Evolutionary conservation across 148 eudicot species (phyloP).

Genomic region (Pharnaceum exiguum): DNA sequence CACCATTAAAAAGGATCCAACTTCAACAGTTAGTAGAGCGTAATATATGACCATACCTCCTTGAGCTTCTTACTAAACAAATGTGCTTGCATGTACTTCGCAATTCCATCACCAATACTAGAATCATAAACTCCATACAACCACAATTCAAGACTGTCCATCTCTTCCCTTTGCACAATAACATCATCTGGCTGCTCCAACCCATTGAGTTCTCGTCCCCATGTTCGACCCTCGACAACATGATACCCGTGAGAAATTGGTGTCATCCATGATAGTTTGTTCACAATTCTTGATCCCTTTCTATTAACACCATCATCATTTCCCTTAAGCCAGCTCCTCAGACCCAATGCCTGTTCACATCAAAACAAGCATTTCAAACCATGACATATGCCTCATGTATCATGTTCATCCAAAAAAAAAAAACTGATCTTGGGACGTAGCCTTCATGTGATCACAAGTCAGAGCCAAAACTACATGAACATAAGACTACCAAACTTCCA

Average conservation of each 20-base stretch:
- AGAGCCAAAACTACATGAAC: too few relatives aligned
- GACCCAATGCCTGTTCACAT: conserved; percentile 31
- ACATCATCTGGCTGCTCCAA: conserved; percentile 32
- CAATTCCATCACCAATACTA: conserved; percentile 30
- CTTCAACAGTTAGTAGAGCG: neutral
- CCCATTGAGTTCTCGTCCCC: conserved; percentile 12
- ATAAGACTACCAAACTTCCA: too few relatives aligned
- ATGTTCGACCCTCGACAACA: conserved; percentile 33
- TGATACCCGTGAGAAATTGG: conserved; percentile 62
- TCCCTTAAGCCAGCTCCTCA: conserved; percentile 24
- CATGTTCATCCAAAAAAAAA: neutral
- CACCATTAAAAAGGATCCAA: neutral
- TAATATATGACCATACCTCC: conserved; percentile 33
- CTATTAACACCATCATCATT: conserved; percentile 15
- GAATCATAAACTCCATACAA: conserved; percentile 53
- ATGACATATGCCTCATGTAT: neutral
- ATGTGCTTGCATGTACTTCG: conserved; percentile 50
- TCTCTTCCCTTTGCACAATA: conserved; percentile 62
- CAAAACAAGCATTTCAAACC: neutral
- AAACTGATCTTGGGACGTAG: neutral
- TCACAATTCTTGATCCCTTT: conserved; percentile 13
- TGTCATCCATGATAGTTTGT: conserved; percentile 57
- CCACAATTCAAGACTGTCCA: conserved; percentile 53
- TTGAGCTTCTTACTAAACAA: conserved; percentile 46
- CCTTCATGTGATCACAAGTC: too few relatives aligned